Base-by-base conservation (phyloP, 2,329 filamentous ascomycete species). In the Diaporthe sp. region DNA sequence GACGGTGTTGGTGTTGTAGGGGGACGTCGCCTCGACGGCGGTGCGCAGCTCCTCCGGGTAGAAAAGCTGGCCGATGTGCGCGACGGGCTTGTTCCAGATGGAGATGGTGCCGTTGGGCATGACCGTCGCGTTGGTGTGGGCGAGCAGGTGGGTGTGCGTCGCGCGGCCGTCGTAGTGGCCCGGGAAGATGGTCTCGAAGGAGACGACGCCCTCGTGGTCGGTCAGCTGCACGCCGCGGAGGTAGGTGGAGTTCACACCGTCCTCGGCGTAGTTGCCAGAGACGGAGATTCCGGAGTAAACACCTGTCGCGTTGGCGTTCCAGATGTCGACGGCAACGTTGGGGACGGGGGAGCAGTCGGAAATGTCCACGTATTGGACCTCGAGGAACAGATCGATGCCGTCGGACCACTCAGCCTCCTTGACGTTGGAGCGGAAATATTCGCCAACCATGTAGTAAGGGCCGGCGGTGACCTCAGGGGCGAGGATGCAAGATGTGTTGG, bases 271-370 rank as follows among this genome's bases (percentile, higher is more conserved):
- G 75, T 81, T 80, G 22, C 80, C 80, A 17, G 47, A 66, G 10
- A 77, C 76, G 38, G 78, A 79, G 73, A 82, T 79, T 25, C 82
- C 82, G 0, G 77, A 79, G 80, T 87, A 87, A 25, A 84, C 82
- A 72, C 86, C 85, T 0, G 83, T 84, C 12, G 82, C 81, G 70
- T 84, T 84, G 76, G 80, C 80, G 78, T 86, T 84, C 86, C 86
- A 88, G 77, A 86, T 82, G 74, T 87, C 86, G 47, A 87, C 79
- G 52, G 82, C 84, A 13, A 83, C 82, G 30, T 82, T 78, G 2
- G 84, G 83, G 17, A 87, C 79, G 25, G 85, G 83, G 76, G 85
- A 82, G 79, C 86, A 88, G 15, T 85, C 87, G 76, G 85, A 85
- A 70, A 85, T 40, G 30, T 76, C 75, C 25, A 76, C 72, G 33